Conservation (phyloP, 2,329 filamentous ascomycete genomes). For the Xylaria sp. region DNA sequence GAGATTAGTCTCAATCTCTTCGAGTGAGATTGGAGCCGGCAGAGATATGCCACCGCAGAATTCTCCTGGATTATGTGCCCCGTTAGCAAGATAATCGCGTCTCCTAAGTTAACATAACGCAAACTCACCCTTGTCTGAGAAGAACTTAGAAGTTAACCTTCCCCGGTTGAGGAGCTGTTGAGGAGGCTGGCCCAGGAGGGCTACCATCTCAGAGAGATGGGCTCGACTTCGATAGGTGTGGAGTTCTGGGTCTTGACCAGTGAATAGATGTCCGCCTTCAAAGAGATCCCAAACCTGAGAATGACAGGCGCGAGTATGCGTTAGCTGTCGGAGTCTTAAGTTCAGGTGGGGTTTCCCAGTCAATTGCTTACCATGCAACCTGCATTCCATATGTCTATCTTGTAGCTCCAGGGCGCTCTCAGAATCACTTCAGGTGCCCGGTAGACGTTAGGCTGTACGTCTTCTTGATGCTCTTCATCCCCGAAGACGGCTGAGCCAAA, state of each 20-base stretch:
- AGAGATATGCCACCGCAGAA: slow-evolving; percentile 51
- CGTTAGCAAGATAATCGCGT: background rate
- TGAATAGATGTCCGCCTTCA: slow-evolving; percentile 59
- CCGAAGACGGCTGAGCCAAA: slow-evolving; percentile 59
- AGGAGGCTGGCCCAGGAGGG: slow-evolving; percentile 58
- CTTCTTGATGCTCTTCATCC: slow-evolving; percentile 50
- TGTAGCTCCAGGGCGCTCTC: slow-evolving; percentile 57
- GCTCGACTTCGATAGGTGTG: slow-evolving; percentile 56
- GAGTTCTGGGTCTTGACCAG: slow-evolving; percentile 53
- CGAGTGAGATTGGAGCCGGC: slow-evolving; percentile 46
- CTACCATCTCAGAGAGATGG: slow-evolving; percentile 61
- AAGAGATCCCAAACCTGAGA: slow-evolving; percentile 61
- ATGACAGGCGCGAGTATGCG: background rate
- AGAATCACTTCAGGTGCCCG: slow-evolving; percentile 61
- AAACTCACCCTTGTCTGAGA: slow-evolving; percentile 1
- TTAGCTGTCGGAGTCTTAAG: slow-evolving; percentile 1
- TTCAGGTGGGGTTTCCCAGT: background rate
- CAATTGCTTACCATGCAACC: slow-evolving; percentile 54
- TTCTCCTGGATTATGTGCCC: background rate
- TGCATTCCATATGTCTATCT: slow-evolving; percentile 64
- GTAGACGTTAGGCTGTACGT: slow-evolving; percentile 56
- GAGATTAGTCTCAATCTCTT: slow-evolving; percentile 53
- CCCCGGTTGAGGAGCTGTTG: slow-evolving; percentile 46
- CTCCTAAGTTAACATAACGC: background rate
- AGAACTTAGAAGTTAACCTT: background rate